Conservation (phyloP, 129 eudicot genomes). For the Chrysanthemum seticuspe region DNA sequence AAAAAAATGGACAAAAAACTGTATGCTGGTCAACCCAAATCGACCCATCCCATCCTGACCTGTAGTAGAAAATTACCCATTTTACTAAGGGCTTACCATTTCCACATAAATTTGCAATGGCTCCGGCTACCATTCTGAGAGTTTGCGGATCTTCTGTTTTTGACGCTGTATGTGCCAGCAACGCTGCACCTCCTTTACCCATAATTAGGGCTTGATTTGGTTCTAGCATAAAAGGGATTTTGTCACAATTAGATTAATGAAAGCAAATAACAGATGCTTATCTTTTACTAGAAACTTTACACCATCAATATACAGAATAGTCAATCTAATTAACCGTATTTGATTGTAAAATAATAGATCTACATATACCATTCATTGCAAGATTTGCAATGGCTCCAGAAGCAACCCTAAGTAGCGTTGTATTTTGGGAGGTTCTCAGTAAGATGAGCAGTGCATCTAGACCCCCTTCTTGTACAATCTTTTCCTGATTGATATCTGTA, state of each 20-base stretch:
- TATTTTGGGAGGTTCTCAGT: constrained; percentile 72
- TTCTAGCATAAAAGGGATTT: constrained; percentile 44
- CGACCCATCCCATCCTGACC: no score
- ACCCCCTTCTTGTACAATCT: constrained; percentile 95
- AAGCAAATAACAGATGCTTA: no score
- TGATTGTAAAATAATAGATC: neutral
- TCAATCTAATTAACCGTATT: neutral
- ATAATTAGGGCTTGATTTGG: constrained; percentile 76
- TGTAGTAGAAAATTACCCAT: neutral
- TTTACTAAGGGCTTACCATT: constrained; percentile 53
- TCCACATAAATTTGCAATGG: constrained; percentile 94
- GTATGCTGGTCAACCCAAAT: neutral
- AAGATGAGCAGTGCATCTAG: constrained; percentile 85
- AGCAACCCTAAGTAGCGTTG: constrained; percentile 91
- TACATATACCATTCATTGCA: constrained; percentile 86
- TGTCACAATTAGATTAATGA: neutral
- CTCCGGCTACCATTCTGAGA: constrained; percentile 98
- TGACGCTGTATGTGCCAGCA: constrained; percentile 67
- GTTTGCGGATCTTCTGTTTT: constrained; percentile 94
- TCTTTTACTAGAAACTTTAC: neutral
- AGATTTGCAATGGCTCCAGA: constrained; percentile 98
- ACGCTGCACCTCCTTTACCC: constrained; percentile 87
- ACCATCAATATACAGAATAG: neutral
- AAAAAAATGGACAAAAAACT: neutral
- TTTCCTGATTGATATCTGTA: constrained; percentile 87